Evolutionary conservation across 139 green algal species (phyloP).

Genomic region (Prasinococcaceae sp.): DNA sequence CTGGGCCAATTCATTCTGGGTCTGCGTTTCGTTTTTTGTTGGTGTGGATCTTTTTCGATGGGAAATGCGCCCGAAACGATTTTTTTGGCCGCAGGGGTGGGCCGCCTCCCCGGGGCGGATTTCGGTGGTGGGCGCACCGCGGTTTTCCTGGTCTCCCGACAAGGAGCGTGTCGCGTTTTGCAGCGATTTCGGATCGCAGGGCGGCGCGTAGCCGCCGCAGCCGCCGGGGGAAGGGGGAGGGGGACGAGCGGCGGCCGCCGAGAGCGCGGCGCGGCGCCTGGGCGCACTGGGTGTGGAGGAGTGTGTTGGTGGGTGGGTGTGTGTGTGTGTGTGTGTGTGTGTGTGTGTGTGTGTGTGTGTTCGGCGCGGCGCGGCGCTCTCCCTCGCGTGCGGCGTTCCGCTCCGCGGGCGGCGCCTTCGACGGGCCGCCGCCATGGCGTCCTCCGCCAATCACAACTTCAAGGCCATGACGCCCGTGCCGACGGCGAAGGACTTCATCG

Average conservation of each 20-base stretch:
- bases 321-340: not conserved
- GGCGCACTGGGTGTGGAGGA: not conserved
- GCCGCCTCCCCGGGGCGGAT: not conserved
- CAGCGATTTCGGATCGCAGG: too few species aligned
- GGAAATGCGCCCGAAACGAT: not conserved
- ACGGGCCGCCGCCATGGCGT: slow-evolving; percentile 37
- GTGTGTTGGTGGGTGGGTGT: not conserved
- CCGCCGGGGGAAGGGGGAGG: too few species aligned
- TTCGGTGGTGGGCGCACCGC: too few species aligned
- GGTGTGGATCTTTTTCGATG: not conserved
- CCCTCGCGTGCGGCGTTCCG: too few species aligned
- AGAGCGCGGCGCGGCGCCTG: not conserved
- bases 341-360: not conserved
- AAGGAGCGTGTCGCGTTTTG: too few species aligned
- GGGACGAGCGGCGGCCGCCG: too few species aligned
- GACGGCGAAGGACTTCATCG: slow-evolving; percentile 85
- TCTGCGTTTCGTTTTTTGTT: not conserved
- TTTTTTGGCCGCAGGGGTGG: not conserved
- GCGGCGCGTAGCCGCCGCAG: too few species aligned
- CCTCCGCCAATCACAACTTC: slow-evolving; percentile 97
- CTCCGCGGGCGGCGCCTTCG: not conserved
- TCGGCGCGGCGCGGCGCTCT: not conserved
- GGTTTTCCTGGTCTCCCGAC: too few species aligned
- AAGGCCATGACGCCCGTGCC: slow-evolving; percentile 86
- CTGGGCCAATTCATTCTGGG: not conserved